Evolutionary conservation across 2,329 filamentous ascomycete genomes (phyloP).

Genomic region (Pyrenophora seminiperda): DNA sequence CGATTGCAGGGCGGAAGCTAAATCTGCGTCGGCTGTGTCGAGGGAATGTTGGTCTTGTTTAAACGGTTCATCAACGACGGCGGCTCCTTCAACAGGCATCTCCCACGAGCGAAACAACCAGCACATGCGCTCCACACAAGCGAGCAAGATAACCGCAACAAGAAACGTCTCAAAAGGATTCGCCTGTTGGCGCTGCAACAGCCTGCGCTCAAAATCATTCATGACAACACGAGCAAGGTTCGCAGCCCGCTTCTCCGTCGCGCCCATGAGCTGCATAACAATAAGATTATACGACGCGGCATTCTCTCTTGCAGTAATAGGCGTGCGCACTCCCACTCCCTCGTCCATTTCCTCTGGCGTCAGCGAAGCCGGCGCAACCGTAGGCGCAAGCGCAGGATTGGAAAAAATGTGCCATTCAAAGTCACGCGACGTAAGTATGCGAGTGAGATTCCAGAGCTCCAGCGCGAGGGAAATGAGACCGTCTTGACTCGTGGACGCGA

Average conservation of each 20-base stretch:
- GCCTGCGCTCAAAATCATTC: constrained; percentile 64
- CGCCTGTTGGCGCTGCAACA: constrained; percentile 62
- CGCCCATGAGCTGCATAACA: constrained; percentile 60
- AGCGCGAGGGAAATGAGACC: constrained; percentile 57
- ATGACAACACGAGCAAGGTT: constrained; percentile 60
- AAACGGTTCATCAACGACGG: constrained; percentile 3
- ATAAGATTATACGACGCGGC: constrained; percentile 57
- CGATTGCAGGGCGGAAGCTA: constrained; percentile 34
- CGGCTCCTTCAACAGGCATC: constrained; percentile 7
- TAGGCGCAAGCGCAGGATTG: constrained; percentile 49
- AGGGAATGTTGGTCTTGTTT: constrained; percentile 5
- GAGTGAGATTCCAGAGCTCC: constrained; percentile 63
- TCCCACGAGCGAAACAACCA: constrained; percentile 63
- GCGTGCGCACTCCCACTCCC: constrained; percentile 25
- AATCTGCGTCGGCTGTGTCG: constrained; percentile 27
- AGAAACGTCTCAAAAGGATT: constrained; percentile 65
- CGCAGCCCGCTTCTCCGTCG: constrained; percentile 60
- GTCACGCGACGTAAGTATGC: constrained; percentile 58
- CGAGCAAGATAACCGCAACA: constrained; percentile 63
- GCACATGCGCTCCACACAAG: constrained; percentile 64
- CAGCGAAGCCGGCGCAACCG: constrained; percentile 40
- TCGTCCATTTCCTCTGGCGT: constrained; percentile 38
- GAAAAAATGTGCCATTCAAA: constrained; percentile 57
- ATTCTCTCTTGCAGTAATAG: constrained; percentile 40
- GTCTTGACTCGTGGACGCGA: constrained; percentile 47